These are phyloP conservation scores for Cordyceps militaris DNA, from an alignment of 2,329 filamentous ascomycete species.

Conservation along the genomic window DNA sequence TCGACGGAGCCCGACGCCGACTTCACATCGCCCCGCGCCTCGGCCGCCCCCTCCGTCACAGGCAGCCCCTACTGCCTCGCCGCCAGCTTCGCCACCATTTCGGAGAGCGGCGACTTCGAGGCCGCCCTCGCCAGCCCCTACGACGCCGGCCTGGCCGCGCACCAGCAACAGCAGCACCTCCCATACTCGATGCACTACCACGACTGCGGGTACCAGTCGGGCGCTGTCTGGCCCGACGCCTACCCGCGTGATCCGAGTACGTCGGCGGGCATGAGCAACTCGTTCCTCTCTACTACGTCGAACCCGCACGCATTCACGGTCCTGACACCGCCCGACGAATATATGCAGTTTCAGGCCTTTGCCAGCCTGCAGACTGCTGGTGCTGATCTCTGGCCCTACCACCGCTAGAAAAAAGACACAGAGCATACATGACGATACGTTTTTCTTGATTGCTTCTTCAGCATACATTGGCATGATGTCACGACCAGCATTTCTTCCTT, in stretches of 20 bases:
- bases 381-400: constrained; percentile 12
- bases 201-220: not conserved
- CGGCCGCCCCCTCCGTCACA: not conserved
- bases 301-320: constrained; percentile 5
- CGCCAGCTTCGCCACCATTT: not conserved
- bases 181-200: constrained; percentile 7
- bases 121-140: not conserved
- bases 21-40: not conserved
- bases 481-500: not conserved
- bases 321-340: constrained; percentile 10
- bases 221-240: not conserved
- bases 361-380: not conserved
- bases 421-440: not conserved
- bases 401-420: not conserved
- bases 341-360: constrained; percentile 10
- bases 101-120: not conserved
- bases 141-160: not conserved
- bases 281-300: constrained; percentile 2
- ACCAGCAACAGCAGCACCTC: not conserved
- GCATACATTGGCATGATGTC: not conserved
- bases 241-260: not conserved
- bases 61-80: constrained; percentile 9
- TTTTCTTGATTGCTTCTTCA: not conserved
- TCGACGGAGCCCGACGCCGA: constrained; percentile 7
- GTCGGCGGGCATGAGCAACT: not conserved